Base-by-base conservation (phyloP, 331 rosid genomes). In the Telfairia occidentalis region DNA sequence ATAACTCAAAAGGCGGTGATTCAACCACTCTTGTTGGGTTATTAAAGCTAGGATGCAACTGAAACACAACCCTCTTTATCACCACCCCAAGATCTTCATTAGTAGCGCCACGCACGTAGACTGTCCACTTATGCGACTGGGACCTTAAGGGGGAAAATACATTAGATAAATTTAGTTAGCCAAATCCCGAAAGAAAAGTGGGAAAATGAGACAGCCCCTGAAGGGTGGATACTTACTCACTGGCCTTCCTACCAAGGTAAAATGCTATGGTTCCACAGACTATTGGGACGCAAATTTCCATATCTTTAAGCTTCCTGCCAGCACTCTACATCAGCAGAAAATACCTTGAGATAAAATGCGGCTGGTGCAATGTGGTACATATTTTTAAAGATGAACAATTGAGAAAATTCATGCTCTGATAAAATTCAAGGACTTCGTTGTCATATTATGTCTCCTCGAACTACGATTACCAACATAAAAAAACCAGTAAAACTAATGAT, bases 191-290 rank as follows among this genome's bases (percentile, higher is more conserved):
- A 40, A 57, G 40, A 23, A 5, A 54, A 30, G n/a, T 21, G 34
- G 8, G 18, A 42, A 71, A 53, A 34, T 5, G 45, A 15, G 52
- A 54, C 64, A 50, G 59, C 16, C 38, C 11, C 59, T 82, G 45
- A 34, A 69, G 32, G 49, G 42, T 63, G 61, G 58, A 49, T 50
- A 91, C 98, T 91, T 85, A 95, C 98, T 95, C 98, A 74, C 97
- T 92, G 53, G 97, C 97, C 96, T 91, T 95, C 79, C 97, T 83
- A n/a, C 98, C 98, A 9, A 95, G 96, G 77, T 90, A 95, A 82
- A 92, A 95, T 11, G 97, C 98, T 10, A 82, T 84, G 67, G 96
- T 90, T 73, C 98, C 98, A 77, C 90, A 91, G 11, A 90, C 98
- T 63, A 95, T 88, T 9, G 98, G 98, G 53, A 95, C 86, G 57